Conservation (phyloP, 805 yeast species). For the Grigorovia transvaalensis region DNA sequence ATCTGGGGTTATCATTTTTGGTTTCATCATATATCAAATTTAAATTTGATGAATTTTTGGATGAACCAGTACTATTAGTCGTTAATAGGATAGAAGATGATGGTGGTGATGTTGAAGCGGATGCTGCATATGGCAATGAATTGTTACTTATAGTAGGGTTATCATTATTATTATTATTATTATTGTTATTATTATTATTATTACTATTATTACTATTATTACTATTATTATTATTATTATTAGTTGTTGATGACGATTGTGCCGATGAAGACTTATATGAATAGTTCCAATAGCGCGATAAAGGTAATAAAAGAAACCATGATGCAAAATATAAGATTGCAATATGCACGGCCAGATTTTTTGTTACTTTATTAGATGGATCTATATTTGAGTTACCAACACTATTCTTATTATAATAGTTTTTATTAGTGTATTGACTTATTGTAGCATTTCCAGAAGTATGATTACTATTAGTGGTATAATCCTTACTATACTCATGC, state of each 20-base stretch:
- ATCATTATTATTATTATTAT: too few relatives aligned
- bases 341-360: slow-evolving; percentile 12
- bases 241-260: not conserved
- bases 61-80: not conserved
- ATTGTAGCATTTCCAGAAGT: not conserved
- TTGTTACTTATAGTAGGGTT: not conserved
- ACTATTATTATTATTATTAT: not conserved
- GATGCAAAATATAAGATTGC: slow-evolving; percentile 19
- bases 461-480: not conserved
- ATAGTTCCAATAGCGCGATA: slow-evolving; percentile 9
- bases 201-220: too few relatives aligned
- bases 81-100: not conserved
- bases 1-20: not conserved
- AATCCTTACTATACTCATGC: not conserved
- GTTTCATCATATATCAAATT: not conserved
- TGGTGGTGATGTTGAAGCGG: not conserved
- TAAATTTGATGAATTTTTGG: not conserved
- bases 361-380: not conserved
- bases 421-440: not conserved
- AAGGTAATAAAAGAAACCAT: slow-evolving; percentile 19
- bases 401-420: not conserved
- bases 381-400: not conserved
- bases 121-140: not conserved
- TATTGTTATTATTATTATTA: too few relatives aligned
- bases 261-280: slow-evolving; percentile 1